Evolutionary conservation across 306 rosid species (phyloP), one percentile per base, ranked within the genome.

Genomic region (Prunus salicina): DNA sequence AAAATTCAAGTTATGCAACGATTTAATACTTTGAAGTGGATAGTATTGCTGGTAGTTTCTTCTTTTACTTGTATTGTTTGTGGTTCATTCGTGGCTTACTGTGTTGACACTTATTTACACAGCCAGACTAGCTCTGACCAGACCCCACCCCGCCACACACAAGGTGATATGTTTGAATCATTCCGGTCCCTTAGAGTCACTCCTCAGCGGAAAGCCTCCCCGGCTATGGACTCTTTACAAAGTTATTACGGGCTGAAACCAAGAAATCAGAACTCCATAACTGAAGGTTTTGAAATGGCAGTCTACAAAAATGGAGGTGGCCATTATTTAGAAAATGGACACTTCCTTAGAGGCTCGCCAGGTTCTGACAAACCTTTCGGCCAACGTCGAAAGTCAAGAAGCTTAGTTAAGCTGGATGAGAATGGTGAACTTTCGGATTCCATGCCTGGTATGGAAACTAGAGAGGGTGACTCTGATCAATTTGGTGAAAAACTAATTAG

Each of bases 191-290:
- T 84, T 52, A 72, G 76, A 85, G 20, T 75, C 18, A 83, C 93
- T 76, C 70, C 88, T 22, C 84, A 68, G 9, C 83, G 69, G 55
- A 88, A 78, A 76, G 72, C 89, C 68, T 88, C 96, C 75, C 79
- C 78, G 20, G 97, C 93, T 71, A 93, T 91, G 96, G 79, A 78
- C 88, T 86, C 93, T 74, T 86, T 91, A 82, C 97, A 86, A 75
- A 97, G 91, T 78, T 91, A 80, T 74, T 90, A 88, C 82, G 94
- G 94, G 75, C 96, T 90, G 28, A 87, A 84, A 74, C 75, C 87
- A 66, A 67, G 66, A 22, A 77, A 75, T 43, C 82, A 66, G 80
- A 83, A 79, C 72, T 72, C 80, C 60, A 34, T 8, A 19, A 45
- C 71, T 18, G 90, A 85, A 74, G 69, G 78, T 45, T 80, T 74